A percentile compares a stretch with the other conserved stretches of the same genome.
These are phyloP conservation scores for Eimeria acervulina DNA, from an alignment of 169 alveolate genomes.

Conservation along the genomic window DNA sequence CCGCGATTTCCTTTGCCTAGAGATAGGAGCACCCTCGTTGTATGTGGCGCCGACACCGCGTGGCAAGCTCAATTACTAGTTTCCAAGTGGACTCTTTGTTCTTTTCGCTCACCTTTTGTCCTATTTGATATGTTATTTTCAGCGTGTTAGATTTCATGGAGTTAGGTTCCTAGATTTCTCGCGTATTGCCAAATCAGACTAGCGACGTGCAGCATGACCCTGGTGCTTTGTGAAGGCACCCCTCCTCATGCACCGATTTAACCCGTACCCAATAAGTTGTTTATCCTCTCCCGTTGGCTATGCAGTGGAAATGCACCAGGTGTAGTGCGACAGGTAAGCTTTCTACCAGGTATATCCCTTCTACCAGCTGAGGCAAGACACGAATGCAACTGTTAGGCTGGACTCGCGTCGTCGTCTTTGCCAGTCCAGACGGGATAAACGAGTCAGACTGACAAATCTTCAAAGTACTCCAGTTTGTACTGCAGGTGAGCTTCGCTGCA, in stretches of 20 bases:
- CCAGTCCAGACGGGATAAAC: neutral
- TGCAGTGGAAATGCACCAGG: neutral
- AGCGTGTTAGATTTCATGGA: neutral
- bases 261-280: neutral
- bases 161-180: neutral
- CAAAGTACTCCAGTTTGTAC: neutral
- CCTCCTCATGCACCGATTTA: neutral
- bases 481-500: neutral
- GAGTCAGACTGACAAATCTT: neutral
- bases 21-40: neutral
- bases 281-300: neutral
- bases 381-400: too few species aligned
- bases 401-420: neutral
- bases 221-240: too few species aligned
- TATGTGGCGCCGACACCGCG: neutral
- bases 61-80: neutral
- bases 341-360: too few species aligned
- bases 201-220: neutral
- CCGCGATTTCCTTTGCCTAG: neutral
- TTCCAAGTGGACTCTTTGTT: neutral
- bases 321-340: neutral
- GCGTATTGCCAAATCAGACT: neutral
- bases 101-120: neutral
- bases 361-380: too few species aligned
- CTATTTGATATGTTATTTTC: neutral